Percentiles rank a stretch among this genome's conserved stretches.
These are phyloP conservation scores for Trypanosoma scelopori DNA, from an alignment of 208 protist species.

Conservation along the genomic window DNA sequence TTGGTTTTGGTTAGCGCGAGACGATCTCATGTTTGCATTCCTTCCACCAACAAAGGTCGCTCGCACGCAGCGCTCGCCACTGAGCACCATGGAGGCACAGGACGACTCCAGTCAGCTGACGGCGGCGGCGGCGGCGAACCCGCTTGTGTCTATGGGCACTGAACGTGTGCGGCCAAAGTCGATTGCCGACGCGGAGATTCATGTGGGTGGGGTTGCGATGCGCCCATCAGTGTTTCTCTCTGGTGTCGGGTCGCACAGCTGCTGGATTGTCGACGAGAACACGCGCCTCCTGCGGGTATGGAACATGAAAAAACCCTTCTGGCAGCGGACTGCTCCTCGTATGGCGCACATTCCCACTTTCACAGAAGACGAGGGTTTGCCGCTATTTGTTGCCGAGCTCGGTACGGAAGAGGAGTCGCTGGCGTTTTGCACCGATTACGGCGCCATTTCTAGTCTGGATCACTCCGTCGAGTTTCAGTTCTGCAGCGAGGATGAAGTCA, in stretches of 20 bases:
- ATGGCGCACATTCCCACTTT: constrained; percentile 72
- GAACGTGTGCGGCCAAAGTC: constrained; percentile 16
- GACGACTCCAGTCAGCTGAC: constrained; percentile 9
- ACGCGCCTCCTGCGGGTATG: constrained; percentile 65
- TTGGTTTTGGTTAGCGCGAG: neutral
- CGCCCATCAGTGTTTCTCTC: constrained; percentile 52
- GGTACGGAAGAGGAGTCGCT: constrained; percentile 58
- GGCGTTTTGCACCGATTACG: constrained; percentile 75
- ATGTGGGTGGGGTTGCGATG: constrained; percentile 13
- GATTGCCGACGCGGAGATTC: constrained; percentile 32
- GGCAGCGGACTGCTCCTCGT: constrained; percentile 49
- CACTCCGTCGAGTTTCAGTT: constrained; percentile 79
- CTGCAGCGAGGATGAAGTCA: constrained; percentile 31
- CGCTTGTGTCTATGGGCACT: constrained; percentile 1
- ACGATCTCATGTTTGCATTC: constrained; percentile 39
- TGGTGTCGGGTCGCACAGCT: constrained; percentile 62
- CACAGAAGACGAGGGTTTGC: constrained; percentile 50
- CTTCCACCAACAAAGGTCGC: constrained; percentile 68
- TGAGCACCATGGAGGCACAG: neutral
- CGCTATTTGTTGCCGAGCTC: constrained; percentile 80
- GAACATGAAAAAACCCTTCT: constrained; percentile 53
- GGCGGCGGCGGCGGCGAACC: constrained; percentile 2
- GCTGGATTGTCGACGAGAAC: constrained; percentile 79
- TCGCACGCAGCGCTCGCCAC: constrained; percentile 61
- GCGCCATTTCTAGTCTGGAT: constrained; percentile 77